Percentiles rank a stretch among this genome's conserved stretches.
Evolutionary conservation across 768 basidiomycete species (phyloP).

Genomic region (Psilocybe subaeruginosa): DNA sequence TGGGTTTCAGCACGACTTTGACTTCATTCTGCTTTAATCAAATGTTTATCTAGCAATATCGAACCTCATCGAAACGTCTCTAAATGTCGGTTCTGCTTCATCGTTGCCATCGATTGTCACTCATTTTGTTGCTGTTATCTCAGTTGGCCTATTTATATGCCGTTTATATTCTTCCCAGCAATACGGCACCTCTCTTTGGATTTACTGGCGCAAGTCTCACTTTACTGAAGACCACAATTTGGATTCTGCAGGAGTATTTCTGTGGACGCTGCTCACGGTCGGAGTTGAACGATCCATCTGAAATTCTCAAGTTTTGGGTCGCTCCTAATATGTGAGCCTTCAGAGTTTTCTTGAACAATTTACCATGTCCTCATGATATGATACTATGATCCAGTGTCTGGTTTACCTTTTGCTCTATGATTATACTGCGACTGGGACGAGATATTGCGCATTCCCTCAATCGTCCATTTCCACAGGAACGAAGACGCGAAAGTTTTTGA

Average conservation of each 20-base stretch:
- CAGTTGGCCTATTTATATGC: conserved; percentile 64
- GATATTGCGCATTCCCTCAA: conserved; percentile 33
- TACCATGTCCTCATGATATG: not conserved
- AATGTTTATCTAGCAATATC: conserved; percentile 52
- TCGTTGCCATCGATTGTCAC: conserved; percentile 5
- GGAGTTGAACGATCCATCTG: conserved; percentile 58
- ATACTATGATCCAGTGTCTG: conserved; percentile 27
- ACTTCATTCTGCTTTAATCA: conserved; percentile 2
- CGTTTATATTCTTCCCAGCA: conserved; percentile 51
- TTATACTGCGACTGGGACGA: conserved; percentile 36
- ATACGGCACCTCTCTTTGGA: conserved; percentile 69
- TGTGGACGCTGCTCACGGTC: conserved; percentile 62
- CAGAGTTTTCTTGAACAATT: not conserved
- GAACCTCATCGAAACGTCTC: conserved; percentile 71
- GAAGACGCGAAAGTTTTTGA: conserved; percentile 7
- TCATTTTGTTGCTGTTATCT: not conserved
- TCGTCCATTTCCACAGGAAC: conserved; percentile 8
- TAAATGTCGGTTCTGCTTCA: conserved; percentile 49
- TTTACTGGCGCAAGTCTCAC: conserved; percentile 75
- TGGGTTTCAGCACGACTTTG: conserved; percentile 27
- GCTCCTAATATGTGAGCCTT: conserved; percentile 66
- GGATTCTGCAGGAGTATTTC: conserved; percentile 72
- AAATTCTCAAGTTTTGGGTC: conserved; percentile 62
- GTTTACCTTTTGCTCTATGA: conserved; percentile 34
- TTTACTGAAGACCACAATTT: conserved; percentile 76